These are phyloP conservation scores for Lecanicillium sp. DNA, from an alignment of 2,329 filamentous ascomycete genomes.

Conservation along the genomic window DNA sequence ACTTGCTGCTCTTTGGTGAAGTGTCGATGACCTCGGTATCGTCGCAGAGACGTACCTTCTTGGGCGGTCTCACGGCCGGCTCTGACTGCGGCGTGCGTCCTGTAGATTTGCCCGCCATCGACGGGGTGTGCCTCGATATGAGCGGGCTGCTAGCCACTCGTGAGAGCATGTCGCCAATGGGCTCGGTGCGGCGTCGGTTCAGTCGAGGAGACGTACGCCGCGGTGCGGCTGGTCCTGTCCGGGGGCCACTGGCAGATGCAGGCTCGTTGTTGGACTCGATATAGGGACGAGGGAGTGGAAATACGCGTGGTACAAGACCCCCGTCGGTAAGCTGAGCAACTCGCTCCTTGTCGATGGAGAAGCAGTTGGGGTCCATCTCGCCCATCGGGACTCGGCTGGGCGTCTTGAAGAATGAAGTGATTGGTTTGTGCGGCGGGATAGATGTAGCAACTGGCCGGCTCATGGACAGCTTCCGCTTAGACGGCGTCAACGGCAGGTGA, in stretches of 20 bases:
- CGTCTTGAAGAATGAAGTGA: constrained; percentile 46
- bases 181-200: constrained; percentile 45
- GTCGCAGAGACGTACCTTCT: constrained; percentile 49
- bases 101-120: constrained; percentile 7
- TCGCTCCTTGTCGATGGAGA: constrained; percentile 41
- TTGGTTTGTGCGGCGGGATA: constrained; percentile 36
- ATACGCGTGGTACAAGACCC: constrained; percentile 46
- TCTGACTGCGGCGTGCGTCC: constrained; percentile 15
- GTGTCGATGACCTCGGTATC: constrained; percentile 27
- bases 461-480: constrained; percentile 34
- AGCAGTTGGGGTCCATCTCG: constrained; percentile 58
- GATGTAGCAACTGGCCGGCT: constrained; percentile 15
- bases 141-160: constrained; percentile 15
- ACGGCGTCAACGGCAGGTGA: constrained; percentile 30
- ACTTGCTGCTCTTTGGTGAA: constrained; percentile 42
- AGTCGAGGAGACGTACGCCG: constrained; percentile 29
- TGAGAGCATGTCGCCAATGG: constrained; percentile 36
- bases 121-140: constrained; percentile 11
- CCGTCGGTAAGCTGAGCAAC: constrained; percentile 41
- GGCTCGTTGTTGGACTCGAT: constrained; percentile 28
- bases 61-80: constrained; percentile 35
- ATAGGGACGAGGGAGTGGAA: constrained; percentile 52
- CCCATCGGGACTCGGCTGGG: constrained; percentile 46
- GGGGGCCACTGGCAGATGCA: constrained; percentile 7
- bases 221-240: constrained; percentile 11